phyloP scores from a whole-genome alignment of 495 filamentous ascomycete genomes.

The Talaromyces stipitatus region DNA sequence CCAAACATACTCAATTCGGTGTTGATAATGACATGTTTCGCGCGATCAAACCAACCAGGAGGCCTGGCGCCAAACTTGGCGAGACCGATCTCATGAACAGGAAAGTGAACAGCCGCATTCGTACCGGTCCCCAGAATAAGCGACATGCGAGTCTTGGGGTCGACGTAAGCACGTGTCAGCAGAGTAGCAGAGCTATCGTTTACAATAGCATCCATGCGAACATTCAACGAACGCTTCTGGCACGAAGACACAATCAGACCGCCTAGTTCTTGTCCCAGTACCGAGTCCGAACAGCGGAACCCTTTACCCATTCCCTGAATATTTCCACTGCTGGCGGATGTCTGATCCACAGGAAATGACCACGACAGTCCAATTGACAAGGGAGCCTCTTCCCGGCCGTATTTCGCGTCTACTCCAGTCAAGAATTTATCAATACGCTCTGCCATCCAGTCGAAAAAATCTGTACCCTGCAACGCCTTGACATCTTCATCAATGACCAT shows the following conservation, averaged over 20 bases:
- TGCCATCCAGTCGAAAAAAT: slow-evolving; percentile 67
- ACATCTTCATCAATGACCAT: slow-evolving; percentile 48
- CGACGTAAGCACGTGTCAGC: slow-evolving; percentile 66
- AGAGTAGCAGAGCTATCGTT: slow-evolving; percentile 82
- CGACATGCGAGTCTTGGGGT: slow-evolving; percentile 58
- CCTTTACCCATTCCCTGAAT: slow-evolving; percentile 63
- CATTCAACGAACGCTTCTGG: slow-evolving; percentile 37
- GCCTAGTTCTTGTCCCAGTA: slow-evolving; percentile 50
- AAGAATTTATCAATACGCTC: slow-evolving; percentile 50
- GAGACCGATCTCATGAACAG: slow-evolving; percentile 52
- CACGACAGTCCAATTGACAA: slow-evolving; percentile 57
- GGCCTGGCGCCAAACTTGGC: slow-evolving; percentile 48
- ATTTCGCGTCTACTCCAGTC: slow-evolving; percentile 27
- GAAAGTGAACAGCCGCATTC: slow-evolving; percentile 72
- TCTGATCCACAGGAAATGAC: slow-evolving; percentile 64
- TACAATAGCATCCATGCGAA: slow-evolving; percentile 62
- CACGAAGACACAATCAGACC: slow-evolving; percentile 52
- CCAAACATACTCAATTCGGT: slow-evolving; percentile 88
- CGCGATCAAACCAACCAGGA: slow-evolving; percentile 39
- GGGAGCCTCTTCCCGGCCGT: slow-evolving; percentile 26
- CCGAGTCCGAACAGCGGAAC: slow-evolving; percentile 50
- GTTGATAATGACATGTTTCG: slow-evolving; percentile 66
- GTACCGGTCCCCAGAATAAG: slow-evolving; percentile 81
- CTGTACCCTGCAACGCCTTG: slow-evolving; percentile 43
- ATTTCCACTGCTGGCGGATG: slow-evolving; percentile 48